Conservation (phyloP, 345 rosid species). For the Gossypium herbaceum region DNA sequence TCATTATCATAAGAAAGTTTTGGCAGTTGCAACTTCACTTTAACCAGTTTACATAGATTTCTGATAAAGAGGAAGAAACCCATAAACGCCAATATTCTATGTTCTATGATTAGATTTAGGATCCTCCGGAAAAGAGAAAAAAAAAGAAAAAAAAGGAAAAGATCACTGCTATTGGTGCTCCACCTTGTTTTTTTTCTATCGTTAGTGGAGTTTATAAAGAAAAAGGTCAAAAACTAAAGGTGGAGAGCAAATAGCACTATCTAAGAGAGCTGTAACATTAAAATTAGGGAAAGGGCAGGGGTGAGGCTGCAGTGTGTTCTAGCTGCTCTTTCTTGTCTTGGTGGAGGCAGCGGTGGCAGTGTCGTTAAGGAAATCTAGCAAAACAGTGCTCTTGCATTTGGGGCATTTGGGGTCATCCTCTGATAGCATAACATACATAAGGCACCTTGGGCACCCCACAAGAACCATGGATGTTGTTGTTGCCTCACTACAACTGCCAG, state of each 20-base stretch:
- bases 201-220: not conserved
- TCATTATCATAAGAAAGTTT: constrained; percentile 22
- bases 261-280: constrained; percentile 14
- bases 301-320: not conserved
- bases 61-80: constrained; percentile 30
- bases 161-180: constrained; percentile 52
- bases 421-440: constrained; percentile 90
- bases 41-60: constrained; percentile 31
- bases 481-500: constrained; percentile 26
- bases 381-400: constrained; percentile 84
- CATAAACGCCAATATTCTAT: constrained; percentile 27
- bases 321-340: constrained; percentile 39
- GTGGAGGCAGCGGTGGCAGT: constrained; percentile 24
- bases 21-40: constrained; percentile 19
- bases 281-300: not conserved
- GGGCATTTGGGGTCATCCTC: constrained; percentile 82
- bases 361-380: constrained; percentile 71
- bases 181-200: constrained; percentile 22
- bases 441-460: constrained; percentile 88
- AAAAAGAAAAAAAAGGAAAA: constrained; percentile 10
- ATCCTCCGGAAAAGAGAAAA: not conserved
- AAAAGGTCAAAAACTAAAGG: constrained; percentile 14
- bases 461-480: constrained; percentile 83
- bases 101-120: constrained; percentile 24
- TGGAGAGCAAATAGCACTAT: not conserved